These are phyloP conservation scores for Verticillium zaregamsianum DNA, from an alignment of 2,329 filamentous ascomycete species.

Conservation along the genomic window DNA sequence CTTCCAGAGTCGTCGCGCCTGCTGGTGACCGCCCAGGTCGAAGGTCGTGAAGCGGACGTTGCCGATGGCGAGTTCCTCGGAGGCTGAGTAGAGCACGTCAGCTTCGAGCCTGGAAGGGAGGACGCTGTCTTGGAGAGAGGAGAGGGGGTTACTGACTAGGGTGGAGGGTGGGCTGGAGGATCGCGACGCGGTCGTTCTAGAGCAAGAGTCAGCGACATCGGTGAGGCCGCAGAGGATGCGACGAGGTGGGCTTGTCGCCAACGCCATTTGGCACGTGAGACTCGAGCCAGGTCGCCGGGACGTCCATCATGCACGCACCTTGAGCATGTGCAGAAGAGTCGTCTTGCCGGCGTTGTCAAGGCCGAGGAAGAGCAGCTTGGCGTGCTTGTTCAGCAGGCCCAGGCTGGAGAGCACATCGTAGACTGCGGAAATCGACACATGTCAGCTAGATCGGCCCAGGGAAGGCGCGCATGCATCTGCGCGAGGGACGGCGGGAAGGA, in stretches of 20 bases:
- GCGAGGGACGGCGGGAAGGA: constrained; percentile 5
- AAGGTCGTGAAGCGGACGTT: constrained; percentile 95
- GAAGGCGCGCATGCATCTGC: neutral
- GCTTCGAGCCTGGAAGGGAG: constrained; percentile 17
- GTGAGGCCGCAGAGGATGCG: neutral
- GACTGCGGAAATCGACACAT: constrained; percentile 40
- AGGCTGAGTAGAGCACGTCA: constrained; percentile 48
- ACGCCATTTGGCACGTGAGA: neutral
- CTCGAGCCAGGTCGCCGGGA: neutral
- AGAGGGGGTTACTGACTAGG: constrained; percentile 60
- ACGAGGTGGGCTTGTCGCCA: neutral
- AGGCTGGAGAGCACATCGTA: constrained; percentile 86
- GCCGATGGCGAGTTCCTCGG: constrained; percentile 87
- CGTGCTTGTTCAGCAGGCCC: constrained; percentile 91
- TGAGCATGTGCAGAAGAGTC: constrained; percentile 90
- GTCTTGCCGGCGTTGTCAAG: constrained; percentile 95
- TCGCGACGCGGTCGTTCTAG: constrained; percentile 87
- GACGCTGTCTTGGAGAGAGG: neutral
- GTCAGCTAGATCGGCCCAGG: constrained; percentile 20
- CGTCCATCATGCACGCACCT: constrained; percentile 53
- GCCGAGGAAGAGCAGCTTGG: constrained; percentile 89
- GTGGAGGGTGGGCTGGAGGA: constrained; percentile 86
- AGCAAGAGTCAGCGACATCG: neutral
- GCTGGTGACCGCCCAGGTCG: constrained; percentile 88
- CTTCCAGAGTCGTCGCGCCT: constrained; percentile 92